Evolutionary conservation across 192 early-diverging fungal genomes (phyloP).

Genomic region (Podila horticola): DNA sequence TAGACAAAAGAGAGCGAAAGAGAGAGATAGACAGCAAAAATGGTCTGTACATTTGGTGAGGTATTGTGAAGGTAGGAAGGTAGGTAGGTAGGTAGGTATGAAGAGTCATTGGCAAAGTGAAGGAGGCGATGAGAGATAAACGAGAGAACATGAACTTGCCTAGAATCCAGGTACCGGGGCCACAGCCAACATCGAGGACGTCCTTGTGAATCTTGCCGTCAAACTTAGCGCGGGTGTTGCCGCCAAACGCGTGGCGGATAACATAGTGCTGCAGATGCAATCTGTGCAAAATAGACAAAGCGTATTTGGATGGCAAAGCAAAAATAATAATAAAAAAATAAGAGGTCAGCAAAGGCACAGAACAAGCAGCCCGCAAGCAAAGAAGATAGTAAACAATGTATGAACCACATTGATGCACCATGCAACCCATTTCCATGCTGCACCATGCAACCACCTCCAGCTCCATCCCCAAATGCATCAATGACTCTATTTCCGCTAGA

Average conservation of each 20-base stretch:
- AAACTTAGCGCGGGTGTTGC: constrained; percentile 50
- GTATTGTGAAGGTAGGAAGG: not conserved
- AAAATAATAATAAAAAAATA: not conserved
- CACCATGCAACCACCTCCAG: too few relatives aligned
- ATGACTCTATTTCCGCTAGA: not conserved
- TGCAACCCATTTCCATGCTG: too few relatives aligned
- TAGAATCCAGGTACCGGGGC: constrained; percentile 48
- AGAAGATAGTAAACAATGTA: too few relatives aligned
- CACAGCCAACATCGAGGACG: constrained; percentile 48
- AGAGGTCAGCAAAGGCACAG: too few relatives aligned
- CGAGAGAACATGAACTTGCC: constrained; percentile 10
- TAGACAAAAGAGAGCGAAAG: not conserved
- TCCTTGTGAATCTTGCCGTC: constrained; percentile 47
- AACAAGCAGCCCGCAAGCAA: too few relatives aligned
- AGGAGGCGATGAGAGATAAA: not conserved
- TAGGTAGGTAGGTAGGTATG: not conserved
- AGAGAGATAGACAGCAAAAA: not conserved
- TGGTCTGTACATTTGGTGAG: not conserved
- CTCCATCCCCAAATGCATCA: not conserved
- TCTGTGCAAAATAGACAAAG: not conserved
- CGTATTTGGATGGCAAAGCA: not conserved
- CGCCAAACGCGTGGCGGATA: constrained; percentile 38
- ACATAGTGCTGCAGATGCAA: constrained; percentile 49
- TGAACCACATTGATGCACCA: too few relatives aligned
- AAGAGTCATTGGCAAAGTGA: not conserved